phyloP scores from a whole-genome alignment of 345 rosid species.

The Eucalyptus camaldulensis region DNA sequence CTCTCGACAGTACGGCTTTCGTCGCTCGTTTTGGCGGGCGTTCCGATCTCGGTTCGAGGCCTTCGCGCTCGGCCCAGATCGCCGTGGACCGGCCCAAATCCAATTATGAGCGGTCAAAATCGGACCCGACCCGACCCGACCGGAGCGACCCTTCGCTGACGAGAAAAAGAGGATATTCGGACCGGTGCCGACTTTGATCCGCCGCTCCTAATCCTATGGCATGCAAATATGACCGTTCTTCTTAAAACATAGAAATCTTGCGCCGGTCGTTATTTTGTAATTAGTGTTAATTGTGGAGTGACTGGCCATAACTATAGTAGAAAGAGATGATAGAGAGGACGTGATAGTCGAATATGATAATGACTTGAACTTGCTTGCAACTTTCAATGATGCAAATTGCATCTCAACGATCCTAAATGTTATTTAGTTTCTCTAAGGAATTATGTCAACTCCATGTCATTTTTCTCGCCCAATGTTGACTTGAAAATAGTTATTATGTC shows the following conservation, averaged over 20 bases:
- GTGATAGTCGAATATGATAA: accelerated
- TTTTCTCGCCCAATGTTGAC: background rate
- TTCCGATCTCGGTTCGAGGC: background rate
- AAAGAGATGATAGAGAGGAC: background rate
- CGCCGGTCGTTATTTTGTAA: background rate
- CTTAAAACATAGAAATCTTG: background rate
- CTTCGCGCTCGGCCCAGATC: background rate
- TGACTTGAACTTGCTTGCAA: background rate
- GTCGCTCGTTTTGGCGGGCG: background rate
- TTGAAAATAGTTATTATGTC: background rate
- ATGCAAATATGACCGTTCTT: background rate
- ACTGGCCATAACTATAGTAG: accelerated
- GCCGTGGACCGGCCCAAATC: background rate
- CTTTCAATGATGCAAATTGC: too few species aligned
- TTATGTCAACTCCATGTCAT: background rate
- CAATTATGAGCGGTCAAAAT: background rate
- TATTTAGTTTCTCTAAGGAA: background rate
- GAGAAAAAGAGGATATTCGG: background rate
- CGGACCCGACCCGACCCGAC: background rate
- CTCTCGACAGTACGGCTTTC: background rate
- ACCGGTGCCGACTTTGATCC: background rate
- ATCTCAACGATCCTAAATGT: background rate
- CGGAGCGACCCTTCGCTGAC: too few species aligned
- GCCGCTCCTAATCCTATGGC: too few species aligned
- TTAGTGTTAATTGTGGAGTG: background rate